Percentiles rank a stretch among this genome's conserved stretches.
Conservation (phyloP, 768 basidiomycete species). For the Tulasnella sp. region DNA sequence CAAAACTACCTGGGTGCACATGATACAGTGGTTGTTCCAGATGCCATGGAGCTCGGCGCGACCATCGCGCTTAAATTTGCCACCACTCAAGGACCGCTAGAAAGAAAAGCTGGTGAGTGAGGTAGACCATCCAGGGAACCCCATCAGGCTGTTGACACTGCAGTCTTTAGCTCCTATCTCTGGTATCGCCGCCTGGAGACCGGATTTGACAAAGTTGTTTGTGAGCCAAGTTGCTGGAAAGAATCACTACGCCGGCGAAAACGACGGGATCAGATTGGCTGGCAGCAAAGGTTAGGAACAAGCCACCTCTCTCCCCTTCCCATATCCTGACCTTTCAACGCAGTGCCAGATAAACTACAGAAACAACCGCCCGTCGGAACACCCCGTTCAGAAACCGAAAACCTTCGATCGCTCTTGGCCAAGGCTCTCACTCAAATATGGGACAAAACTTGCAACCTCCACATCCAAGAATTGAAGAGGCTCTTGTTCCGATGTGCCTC, state of each 20-base stretch:
- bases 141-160: too few species aligned
- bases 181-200: slow-evolving; percentile 53
- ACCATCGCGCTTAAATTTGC: slow-evolving; percentile 86
- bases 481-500: slow-evolving; percentile 87
- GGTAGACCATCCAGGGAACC: too few species aligned
- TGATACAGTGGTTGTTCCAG: slow-evolving; percentile 67
- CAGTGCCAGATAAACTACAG: slow-evolving; percentile 63
- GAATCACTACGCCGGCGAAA: slow-evolving; percentile 87
- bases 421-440: slow-evolving; percentile 68
- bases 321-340: not conserved
- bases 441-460: slow-evolving; percentile 70
- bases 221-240: slow-evolving; percentile 88
- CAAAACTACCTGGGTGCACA: slow-evolving; percentile 91
- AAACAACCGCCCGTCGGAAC: slow-evolving; percentile 60
- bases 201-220: slow-evolving; percentile 80
- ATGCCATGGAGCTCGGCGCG: slow-evolving; percentile 86
- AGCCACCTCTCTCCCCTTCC: not conserved
- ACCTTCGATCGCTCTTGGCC: slow-evolving; percentile 67
- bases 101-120: slow-evolving; percentile 54
- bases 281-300: slow-evolving; percentile 58
- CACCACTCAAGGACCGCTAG: slow-evolving; percentile 74
- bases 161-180: slow-evolving; percentile 38
- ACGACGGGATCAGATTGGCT: slow-evolving; percentile 75
- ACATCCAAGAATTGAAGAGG: slow-evolving; percentile 80
- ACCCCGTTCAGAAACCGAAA: slow-evolving; percentile 63